Conservation (phyloP, 2,329 filamentous ascomycete species). For the Endoconidiophora laricicola region DNA sequence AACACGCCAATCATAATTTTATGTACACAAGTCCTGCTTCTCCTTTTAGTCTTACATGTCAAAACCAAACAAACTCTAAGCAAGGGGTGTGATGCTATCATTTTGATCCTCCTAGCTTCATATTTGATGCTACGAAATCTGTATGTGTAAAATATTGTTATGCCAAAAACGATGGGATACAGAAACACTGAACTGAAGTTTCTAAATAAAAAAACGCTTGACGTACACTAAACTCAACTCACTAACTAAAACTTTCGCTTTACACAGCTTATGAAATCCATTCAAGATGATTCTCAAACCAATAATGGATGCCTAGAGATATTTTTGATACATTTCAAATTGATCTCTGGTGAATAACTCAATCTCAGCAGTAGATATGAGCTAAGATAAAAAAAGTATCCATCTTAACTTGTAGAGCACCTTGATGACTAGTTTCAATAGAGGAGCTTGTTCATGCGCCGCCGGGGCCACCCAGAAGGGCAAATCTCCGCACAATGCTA, state of each 20-base stretch:
- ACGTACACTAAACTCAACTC: conserved; percentile 8
- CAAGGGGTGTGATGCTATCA: too few species aligned
- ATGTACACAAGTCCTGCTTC: too few species aligned
- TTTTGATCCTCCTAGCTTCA: too few species aligned
- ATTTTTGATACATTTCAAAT: too few species aligned
- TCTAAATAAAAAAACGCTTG: conserved; percentile 9
- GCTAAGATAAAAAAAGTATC: not conserved
- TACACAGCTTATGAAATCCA: not conserved
- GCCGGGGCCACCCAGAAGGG: conserved; percentile 79
- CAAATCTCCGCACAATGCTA: conserved; percentile 88
- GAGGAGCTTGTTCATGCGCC: conserved; percentile 38
- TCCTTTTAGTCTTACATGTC: too few species aligned
- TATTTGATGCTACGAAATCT: not conserved
- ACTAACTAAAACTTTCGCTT: too few species aligned
- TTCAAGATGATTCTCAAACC: not conserved
- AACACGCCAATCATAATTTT: too few species aligned
- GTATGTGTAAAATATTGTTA: conserved; percentile 1
- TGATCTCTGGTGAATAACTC: too few species aligned
- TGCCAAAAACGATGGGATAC: not conserved
- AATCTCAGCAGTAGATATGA: not conserved
- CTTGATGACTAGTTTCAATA: too few species aligned
- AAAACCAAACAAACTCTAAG: too few species aligned
- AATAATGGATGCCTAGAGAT: too few species aligned
- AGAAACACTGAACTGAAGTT: conserved; percentile 11
- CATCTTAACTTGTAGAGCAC: not conserved